Conservation (phyloP, 305 asterid species). For the Andrographis paniculata region DNA sequence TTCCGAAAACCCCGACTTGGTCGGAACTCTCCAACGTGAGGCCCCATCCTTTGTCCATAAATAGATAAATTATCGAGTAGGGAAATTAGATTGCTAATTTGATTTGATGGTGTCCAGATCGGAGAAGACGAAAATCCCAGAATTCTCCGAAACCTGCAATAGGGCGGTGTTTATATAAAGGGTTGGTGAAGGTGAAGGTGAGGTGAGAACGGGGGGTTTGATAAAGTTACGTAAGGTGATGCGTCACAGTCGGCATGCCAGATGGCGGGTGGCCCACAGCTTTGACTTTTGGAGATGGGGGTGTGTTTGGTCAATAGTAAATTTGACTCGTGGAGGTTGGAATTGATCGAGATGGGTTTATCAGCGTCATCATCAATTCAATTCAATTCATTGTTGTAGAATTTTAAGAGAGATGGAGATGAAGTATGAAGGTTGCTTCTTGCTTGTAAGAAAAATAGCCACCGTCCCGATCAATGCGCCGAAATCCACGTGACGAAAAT, state of each 20-base stretch:
- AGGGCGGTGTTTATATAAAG: conserved; percentile 37
- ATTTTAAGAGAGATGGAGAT: too few species aligned
- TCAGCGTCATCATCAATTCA: too few species aligned
- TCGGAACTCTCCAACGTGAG: conserved; percentile 60
- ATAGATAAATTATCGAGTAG: conserved; percentile 14
- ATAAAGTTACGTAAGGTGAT: conserved; percentile 39
- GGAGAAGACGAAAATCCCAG: conserved; percentile 29
- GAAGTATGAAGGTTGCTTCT: too few species aligned
- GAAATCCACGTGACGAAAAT: conserved; percentile 3
- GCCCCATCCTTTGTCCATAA: conserved; percentile 88
- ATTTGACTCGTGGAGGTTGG: background rate
- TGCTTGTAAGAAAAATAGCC: background rate
- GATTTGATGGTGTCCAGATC: background rate
- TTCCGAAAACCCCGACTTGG: conserved; percentile 36
- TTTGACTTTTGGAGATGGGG: conserved; percentile 18
- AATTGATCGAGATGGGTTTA: too few species aligned
- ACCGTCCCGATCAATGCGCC: conserved; percentile 6
- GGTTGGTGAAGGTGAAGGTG: too few species aligned
- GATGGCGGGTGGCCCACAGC: conserved; percentile 38
- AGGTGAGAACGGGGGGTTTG: conserved; percentile 18
- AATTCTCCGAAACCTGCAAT: conserved; percentile 40
- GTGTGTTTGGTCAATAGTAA: conserved; percentile 29
- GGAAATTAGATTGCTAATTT: background rate
- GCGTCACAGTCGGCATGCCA: conserved; percentile 48
- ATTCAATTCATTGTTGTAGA: too few species aligned